phyloP scores from a whole-genome alignment of 2,329 filamentous ascomycete genomes.

The Teratosphaeria pseudoeucalypti region DNA sequence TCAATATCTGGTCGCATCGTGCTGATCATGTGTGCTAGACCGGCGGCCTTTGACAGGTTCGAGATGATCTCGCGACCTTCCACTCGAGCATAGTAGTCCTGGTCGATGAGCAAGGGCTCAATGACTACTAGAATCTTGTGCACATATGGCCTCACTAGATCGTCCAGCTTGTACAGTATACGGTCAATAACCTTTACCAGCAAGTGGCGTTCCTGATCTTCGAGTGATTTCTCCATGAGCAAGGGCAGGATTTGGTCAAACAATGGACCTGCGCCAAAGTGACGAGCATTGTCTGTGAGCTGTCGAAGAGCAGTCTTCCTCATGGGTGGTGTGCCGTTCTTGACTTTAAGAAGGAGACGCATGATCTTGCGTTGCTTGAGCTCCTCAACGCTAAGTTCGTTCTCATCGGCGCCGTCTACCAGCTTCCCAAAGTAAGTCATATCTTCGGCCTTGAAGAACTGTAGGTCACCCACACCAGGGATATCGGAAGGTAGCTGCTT shows the following conservation, averaged over 20 bases:
- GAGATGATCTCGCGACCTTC: constrained; percentile 98
- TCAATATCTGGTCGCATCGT: constrained; percentile 99
- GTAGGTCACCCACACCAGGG: constrained; percentile 85
- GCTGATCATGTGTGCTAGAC: constrained; percentile 97
- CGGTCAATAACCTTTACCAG: constrained; percentile 98
- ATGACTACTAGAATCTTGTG: constrained; percentile 99
- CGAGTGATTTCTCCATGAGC: constrained; percentile 95
- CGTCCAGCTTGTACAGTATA: constrained; percentile 95
- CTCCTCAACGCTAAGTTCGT: constrained; percentile 82
- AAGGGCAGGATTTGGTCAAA: constrained; percentile 97
- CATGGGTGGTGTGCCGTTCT: constrained; percentile 98
- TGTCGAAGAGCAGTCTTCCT: constrained; percentile 95
- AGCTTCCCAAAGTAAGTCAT: constrained; percentile 99
- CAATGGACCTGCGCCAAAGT: constrained; percentile 85
- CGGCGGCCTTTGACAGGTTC: constrained; percentile 91
- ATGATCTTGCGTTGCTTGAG: constrained; percentile 98
- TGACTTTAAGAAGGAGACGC: constrained; percentile 91
- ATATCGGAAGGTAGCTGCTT: constrained; percentile 93
- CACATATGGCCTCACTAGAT: constrained; percentile 88
- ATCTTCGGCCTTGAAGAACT: constrained; percentile 97
- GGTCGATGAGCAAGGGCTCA: constrained; percentile 95
- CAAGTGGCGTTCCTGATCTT: constrained; percentile 95
- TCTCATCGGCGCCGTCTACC: constrained; percentile 87
- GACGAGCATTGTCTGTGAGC: constrained; percentile 91
- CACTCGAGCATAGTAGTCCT: constrained; percentile 97